Evolutionary conservation across 2,329 filamentous ascomycete species (phyloP).

Genomic region (Tympanopsis confertula): DNA sequence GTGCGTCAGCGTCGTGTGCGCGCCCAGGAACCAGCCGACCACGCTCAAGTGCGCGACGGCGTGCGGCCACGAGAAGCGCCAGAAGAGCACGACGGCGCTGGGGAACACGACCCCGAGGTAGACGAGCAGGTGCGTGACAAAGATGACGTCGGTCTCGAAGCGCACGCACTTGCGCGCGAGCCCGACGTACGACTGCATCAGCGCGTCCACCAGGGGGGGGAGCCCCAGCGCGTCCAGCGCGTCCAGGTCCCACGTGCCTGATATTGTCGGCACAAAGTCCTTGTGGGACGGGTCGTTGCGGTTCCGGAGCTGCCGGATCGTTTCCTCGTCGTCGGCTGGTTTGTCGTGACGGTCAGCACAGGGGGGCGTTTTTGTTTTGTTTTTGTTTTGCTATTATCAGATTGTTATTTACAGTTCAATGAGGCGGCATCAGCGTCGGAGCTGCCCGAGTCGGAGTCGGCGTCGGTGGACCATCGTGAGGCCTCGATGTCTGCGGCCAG

Average conservation of each 20-base stretch:
- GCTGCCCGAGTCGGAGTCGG: too few species aligned
- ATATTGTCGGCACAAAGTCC: background rate
- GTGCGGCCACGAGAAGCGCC: background rate
- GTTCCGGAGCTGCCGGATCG: too few species aligned
- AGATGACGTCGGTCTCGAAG: background rate
- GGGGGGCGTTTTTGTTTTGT: too few species aligned
- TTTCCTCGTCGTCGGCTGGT: too few species aligned
- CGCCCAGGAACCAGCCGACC: background rate
- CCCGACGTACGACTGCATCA: background rate
- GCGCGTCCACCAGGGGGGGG: background rate
- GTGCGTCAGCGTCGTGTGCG: background rate
- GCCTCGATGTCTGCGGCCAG: too few species aligned
- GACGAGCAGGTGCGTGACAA: background rate
- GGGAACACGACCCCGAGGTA: background rate
- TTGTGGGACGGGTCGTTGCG: background rate
- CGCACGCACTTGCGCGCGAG: background rate
- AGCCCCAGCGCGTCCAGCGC: background rate
- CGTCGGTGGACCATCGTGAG: too few species aligned
- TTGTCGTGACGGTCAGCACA: too few species aligned
- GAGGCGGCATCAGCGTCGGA: too few species aligned
- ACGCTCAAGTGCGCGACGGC: background rate
- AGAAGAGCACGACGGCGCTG: background rate
- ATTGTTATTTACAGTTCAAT: too few species aligned
- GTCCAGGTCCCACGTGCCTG: background rate
- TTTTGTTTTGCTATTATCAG: too few species aligned